Evolutionary conservation across 2,329 filamentous ascomycete genomes (phyloP).

Genomic region (Verticillium klebahnii): DNA sequence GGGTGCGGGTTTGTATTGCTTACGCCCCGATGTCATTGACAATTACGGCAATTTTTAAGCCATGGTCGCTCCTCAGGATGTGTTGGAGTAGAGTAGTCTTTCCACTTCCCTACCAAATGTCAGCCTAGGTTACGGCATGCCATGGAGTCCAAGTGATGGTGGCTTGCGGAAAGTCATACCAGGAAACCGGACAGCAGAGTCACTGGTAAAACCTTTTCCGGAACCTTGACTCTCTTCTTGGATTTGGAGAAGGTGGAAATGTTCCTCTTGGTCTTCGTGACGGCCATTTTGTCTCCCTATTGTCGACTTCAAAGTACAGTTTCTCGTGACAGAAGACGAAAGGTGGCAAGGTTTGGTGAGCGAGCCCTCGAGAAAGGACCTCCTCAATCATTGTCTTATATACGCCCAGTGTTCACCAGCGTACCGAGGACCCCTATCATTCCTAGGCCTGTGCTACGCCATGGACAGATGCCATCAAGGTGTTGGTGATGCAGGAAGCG

Average conservation of each 20-base stretch:
- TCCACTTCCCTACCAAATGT: constrained; percentile 50
- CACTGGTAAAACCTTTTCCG: constrained; percentile 41
- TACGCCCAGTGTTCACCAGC: not conserved
- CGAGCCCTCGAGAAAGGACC: not conserved
- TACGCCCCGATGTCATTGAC: constrained; percentile 67
- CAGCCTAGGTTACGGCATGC: not conserved
- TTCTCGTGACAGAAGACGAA: not conserved
- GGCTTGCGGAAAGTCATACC: constrained; percentile 25
- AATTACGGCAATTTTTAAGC: constrained; percentile 64
- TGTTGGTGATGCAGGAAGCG: constrained; percentile 1
- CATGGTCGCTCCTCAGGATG: constrained; percentile 63
- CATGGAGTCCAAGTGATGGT: no score
- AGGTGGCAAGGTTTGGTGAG: not conserved
- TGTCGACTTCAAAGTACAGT: not conserved
- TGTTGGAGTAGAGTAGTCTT: constrained; percentile 69
- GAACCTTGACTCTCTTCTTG: not conserved
- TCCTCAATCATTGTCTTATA: not conserved
- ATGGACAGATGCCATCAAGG: constrained; percentile 6
- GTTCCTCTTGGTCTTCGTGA: constrained; percentile 6
- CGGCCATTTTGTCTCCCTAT: not conserved
- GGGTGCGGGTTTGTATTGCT: constrained; percentile 14
- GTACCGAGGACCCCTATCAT: not conserved
- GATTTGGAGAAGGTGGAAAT: constrained; percentile 3
- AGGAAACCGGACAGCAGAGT: constrained; percentile 58
- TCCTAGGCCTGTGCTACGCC: not conserved